Evolutionary conservation across 495 filamentous ascomycete species (phyloP).

Genomic region (Penicillium egyptiacum): DNA sequence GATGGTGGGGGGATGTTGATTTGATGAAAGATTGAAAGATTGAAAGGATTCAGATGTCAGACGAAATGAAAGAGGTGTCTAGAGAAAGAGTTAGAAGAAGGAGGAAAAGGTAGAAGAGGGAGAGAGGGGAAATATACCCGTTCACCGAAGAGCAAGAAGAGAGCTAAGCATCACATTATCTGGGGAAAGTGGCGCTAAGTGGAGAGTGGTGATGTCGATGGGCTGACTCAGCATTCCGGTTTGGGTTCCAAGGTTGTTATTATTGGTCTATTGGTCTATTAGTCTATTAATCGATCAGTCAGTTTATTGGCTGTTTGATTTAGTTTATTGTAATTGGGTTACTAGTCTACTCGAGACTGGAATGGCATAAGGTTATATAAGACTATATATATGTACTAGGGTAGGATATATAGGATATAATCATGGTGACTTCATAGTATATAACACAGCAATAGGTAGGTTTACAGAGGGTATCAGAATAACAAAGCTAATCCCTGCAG

Average conservation of each 20-base stretch:
- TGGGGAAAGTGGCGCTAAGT: conserved; percentile 18
- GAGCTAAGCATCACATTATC: conserved; percentile 10
- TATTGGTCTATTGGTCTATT: too few relatives aligned
- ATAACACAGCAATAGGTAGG: too few relatives aligned
- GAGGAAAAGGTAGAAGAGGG: conserved; percentile 6
- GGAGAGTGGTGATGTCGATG: conserved; percentile 12
- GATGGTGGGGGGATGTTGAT: not conserved
- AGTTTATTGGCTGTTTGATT: too few relatives aligned
- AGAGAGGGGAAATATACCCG: not conserved
- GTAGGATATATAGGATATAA: not conserved
- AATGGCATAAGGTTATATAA: not conserved
- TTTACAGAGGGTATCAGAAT: conserved; percentile 6
- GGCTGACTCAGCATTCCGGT: too few relatives aligned
- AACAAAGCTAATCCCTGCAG: conserved; percentile 4
- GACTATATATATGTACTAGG: not conserved
- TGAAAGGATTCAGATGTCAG: not conserved
- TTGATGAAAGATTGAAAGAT: not conserved
- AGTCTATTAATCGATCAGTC: too few relatives aligned
- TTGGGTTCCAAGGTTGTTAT: too few relatives aligned
- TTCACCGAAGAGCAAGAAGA: not conserved
- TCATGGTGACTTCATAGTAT: conserved; percentile 2
- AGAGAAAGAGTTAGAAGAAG: not conserved
- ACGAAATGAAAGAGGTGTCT: conserved; percentile 1
- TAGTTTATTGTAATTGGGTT: not conserved
- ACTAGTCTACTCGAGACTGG: too few relatives aligned